Evolutionary conservation across 202 grass and related monocot genomes (phyloP), one percentile per base, ranked within the genome.

Genomic region (Thinopyrum obtusiflorum): DNA sequence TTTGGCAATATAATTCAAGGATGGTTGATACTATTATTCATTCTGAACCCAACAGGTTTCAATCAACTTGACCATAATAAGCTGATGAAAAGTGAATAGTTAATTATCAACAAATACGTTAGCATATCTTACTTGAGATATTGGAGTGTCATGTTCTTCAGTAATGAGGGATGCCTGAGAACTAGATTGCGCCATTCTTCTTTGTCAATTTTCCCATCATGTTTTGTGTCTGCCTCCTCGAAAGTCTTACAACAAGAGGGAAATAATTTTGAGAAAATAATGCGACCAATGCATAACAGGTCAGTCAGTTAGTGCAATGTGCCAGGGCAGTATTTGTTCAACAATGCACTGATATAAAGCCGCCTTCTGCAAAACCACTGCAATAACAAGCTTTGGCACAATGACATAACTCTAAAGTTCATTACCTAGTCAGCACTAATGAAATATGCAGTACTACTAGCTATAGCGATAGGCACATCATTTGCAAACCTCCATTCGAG

Each of bases 191-290:
- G 89, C 94, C 94, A 97, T 83, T 97, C 94, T 81, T 97, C 94
- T 89, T 93, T 97, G 83, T 97, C 94, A 78, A 97, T 97, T 81
- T 83, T 93, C 79, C 94, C 94, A 85, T 97, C 94, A 83, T 93
- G 91, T 68, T 93, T 97, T 84, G 94, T 97, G 84, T 97, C 94
- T 0, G 91, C 91, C 78, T 97, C 94, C 65, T 93, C 91, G 4
- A 97, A 97, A 84, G 91, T 97, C 94, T 97, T 80, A 27, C 47
- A 88, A 36, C 46, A 76, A 91, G 15, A 85, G 7, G 59, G 65
- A 83, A 66, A 67, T 13, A 53, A 37, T 59, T 51, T 83, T 42
- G 68, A 88, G 2, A 82, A 75, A 53, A 68, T 2, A 33, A 82
- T n/a, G 0, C 8, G 7, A 59, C 8, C 20, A 59, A 59, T 59